Conservation (phyloP, 169 alveolate genomes). For the Plasmodium sp. region DNA sequence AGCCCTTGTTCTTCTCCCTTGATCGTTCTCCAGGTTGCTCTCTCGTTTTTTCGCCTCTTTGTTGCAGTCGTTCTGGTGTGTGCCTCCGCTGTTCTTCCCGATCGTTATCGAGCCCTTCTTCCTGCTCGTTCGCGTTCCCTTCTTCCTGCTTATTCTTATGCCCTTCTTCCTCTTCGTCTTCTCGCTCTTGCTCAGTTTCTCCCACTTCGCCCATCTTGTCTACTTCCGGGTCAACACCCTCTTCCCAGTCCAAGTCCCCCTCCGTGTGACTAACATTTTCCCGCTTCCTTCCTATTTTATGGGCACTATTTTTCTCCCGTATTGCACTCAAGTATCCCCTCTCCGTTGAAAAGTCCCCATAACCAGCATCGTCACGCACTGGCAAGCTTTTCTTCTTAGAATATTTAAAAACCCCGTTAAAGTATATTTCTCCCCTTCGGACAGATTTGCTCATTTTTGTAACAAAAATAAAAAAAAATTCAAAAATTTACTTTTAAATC, state of each 20-base stretch:
- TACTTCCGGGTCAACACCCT: not conserved
- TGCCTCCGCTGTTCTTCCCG: not conserved
- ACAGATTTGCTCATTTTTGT: slow-evolving; percentile 10
- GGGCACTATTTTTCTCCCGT: not conserved
- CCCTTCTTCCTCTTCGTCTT: not conserved
- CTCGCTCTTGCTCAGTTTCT: not conserved
- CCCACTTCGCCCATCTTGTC: not conserved
- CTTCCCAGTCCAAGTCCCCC: not conserved
- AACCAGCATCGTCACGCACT: not conserved
- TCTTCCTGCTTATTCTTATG: too few relatives aligned
- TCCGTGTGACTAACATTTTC: not conserved
- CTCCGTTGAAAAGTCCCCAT: not conserved
- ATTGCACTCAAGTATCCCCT: not conserved
- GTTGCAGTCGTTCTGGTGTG: not conserved
- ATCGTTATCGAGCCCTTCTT: too few relatives aligned
- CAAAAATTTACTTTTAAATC: not conserved
- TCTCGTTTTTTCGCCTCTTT: not conserved
- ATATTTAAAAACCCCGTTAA: slow-evolving; percentile 49
- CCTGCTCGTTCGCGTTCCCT: too few relatives aligned
- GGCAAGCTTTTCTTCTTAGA: slow-evolving; percentile 22
- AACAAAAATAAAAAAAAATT: not conserved
- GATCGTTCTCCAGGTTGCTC: not conserved
- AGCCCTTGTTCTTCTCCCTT: not conserved
- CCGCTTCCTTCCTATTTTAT: not conserved
- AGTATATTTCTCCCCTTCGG: slow-evolving; percentile 30